Evolutionary conservation across 176 grass and related monocot species (phyloP).

Genomic region (Tillandsia leiboldiana): DNA sequence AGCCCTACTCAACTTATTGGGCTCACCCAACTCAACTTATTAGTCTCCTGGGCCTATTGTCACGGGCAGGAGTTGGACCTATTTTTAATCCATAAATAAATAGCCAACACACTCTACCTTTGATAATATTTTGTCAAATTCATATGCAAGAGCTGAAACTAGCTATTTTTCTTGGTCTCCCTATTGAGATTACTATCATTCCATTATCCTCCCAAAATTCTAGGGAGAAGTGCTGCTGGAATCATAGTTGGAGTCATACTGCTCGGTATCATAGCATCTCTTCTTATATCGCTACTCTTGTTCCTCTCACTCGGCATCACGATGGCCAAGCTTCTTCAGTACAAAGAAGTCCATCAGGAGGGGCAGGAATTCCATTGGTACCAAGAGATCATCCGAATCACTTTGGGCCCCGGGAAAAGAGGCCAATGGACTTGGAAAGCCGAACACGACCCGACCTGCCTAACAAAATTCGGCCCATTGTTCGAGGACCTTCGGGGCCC

Average conservation of each 20-base stretch:
- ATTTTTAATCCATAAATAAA: too few relatives aligned
- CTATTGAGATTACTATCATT: conserved; percentile 1
- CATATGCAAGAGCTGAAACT: too few relatives aligned
- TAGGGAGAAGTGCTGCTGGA: conserved; percentile 43
- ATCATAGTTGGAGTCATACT: conserved; percentile 44
- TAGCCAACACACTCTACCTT: too few relatives aligned
- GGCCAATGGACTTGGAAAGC: conserved; percentile 82
- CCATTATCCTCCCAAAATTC: background rate
- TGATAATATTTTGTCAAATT: too few relatives aligned
- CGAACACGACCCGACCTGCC: conserved; percentile 26
- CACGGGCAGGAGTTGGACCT: too few relatives aligned
- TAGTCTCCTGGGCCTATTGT: too few relatives aligned
- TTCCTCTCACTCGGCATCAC: conserved; percentile 80
- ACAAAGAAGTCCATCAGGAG: conserved; percentile 70
- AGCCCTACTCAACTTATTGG: too few relatives aligned
- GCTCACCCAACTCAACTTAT: too few relatives aligned
- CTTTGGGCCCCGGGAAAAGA: conserved; percentile 62
- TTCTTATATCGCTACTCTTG: conserved; percentile 51
- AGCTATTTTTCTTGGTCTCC: background rate
- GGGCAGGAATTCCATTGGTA: conserved; percentile 52
- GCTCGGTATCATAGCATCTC: conserved; percentile 29
- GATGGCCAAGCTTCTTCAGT: conserved; percentile 65
- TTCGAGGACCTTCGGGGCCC: conserved; percentile 89
- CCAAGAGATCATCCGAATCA: conserved; percentile 50
- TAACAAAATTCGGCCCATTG: conserved; percentile 54